Base-by-base conservation (phyloP, 805 yeast genomes). In the Candida ovalis region DNA sequence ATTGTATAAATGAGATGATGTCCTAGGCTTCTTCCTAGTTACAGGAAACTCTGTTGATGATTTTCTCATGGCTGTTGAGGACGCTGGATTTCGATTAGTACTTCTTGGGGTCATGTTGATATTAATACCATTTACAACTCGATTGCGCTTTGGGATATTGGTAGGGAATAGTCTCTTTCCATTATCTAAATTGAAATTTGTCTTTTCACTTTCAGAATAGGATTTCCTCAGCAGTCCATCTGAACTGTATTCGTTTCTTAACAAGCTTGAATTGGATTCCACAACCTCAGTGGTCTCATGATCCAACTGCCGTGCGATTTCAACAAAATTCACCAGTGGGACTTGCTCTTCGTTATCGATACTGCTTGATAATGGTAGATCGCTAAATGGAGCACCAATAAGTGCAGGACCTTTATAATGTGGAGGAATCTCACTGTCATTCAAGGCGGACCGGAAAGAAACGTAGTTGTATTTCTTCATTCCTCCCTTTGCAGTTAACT, bases 131-230 rank as follows among this genome's bases (percentile, higher is more conserved):
- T n/a, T n/a, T n/a, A n/a, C n/a, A n/a, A n/a, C n/a, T n/a, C 22
- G 33, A 35, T 39, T 43, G 2, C 45, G 35, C 9, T 24, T 17
- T 13, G 36, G 44, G 37, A 40, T 57, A 59, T 36, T 59, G 66
- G 2, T 21, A 2, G 48, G 44, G 19, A 54, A 15, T 12, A 39
- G 33, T 36, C 66, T 49, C 22, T 56, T 50, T 1, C 68, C 68
- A 17, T 48, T 49, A 15, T 69, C 64, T 28, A 67, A 68, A 56
- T 80, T 80, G 62, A 81, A 84, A 50, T 81, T 81, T 32, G 76
- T 74, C 37, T 79, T 76, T 56, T 84, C 90, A 21, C 76, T 77
- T 53, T 83, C 90, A 2, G 89, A 84, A 57, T 76, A 82, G 0
- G 82, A 80, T 56, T 85, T 70, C 12, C 77, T 71, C 37, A 79